Evolutionary conservation across 2,329 filamentous ascomycete genomes (phyloP).

Genomic region (Xylariomycetidae sp.): DNA sequence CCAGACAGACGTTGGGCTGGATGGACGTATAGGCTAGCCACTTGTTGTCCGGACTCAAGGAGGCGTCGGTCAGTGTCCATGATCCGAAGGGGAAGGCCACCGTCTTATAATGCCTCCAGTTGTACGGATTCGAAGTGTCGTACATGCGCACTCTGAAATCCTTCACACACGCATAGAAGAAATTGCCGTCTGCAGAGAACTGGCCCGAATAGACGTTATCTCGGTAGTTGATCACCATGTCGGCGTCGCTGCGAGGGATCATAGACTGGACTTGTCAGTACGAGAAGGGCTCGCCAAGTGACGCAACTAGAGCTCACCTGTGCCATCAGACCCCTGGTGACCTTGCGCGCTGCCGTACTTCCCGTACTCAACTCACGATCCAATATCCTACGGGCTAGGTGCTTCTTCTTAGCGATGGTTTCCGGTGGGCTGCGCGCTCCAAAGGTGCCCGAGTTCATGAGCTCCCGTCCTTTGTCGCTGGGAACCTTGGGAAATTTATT

Average conservation of each 20-base stretch:
- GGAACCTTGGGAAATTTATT: conserved; percentile 77
- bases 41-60: conserved; percentile 84
- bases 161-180: conserved; percentile 89
- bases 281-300: no score
- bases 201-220: conserved; percentile 89
- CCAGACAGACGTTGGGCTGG: conserved; percentile 75
- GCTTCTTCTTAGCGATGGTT: conserved; percentile 49
- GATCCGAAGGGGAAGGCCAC: conserved; percentile 79
- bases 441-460: conserved; percentile 82
- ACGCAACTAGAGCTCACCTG: no score
- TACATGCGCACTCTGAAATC: conserved; percentile 97
- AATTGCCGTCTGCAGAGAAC: conserved; percentile 95
- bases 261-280: conserved; percentile 49
- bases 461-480: conserved; percentile 66
- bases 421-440: conserved; percentile 55
- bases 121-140: conserved; percentile 90
- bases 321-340: conserved; percentile 61
- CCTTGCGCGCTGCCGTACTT: conserved; percentile 51
- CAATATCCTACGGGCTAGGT: conserved; percentile 66
- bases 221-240: conserved; percentile 84
- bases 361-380: conserved; percentile 78
- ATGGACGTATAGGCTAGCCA: conserved; percentile 92
- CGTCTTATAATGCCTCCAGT: conserved; percentile 95
- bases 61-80: conserved; percentile 96
- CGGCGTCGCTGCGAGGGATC: conserved; percentile 72